These are phyloP conservation scores for Candolleomyces aberdarensis DNA, from an alignment of 768 basidiomycete genomes.

Conservation along the genomic window DNA sequence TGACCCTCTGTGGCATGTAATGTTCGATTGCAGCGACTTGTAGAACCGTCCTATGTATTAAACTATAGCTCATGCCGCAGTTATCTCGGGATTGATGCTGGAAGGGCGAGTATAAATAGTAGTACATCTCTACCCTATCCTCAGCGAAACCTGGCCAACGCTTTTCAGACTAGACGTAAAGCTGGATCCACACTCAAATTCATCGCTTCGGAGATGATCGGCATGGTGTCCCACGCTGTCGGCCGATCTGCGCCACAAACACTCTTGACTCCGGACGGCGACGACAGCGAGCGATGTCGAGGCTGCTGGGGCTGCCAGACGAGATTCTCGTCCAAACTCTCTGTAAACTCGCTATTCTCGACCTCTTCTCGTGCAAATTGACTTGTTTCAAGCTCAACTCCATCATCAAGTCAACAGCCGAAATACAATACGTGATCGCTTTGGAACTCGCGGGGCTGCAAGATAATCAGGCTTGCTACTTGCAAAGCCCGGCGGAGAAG, in stretches of 20 bases:
- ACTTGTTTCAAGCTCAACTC: constrained; percentile 19
- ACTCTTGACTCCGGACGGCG: not conserved
- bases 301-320: constrained; percentile 1
- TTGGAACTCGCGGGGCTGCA: constrained; percentile 21
- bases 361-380: constrained; percentile 21
- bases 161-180: too few relatives aligned
- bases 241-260: too few relatives aligned
- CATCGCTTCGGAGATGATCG: too few relatives aligned
- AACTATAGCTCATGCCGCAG: too few relatives aligned
- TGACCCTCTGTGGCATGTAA: not conserved
- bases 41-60: too few relatives aligned
- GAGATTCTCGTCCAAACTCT: constrained; percentile 31
- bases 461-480: constrained; percentile 24
- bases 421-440: constrained; percentile 31
- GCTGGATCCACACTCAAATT: too few relatives aligned
- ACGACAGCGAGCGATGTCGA: not conserved
- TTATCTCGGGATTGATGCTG: too few relatives aligned
- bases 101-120: too few relatives aligned
- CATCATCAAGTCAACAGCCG: constrained; percentile 23
- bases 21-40: too few relatives aligned
- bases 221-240: too few relatives aligned
- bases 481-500: constrained; percentile 22
- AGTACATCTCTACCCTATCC: too few relatives aligned
- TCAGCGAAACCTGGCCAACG: too few relatives aligned
- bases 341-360: constrained; percentile 19